Evolutionary conservation across 192 early-diverging fungal species (phyloP), one percentile per base, ranked within the genome.

Genomic region (Paraglomus occultum): DNA sequence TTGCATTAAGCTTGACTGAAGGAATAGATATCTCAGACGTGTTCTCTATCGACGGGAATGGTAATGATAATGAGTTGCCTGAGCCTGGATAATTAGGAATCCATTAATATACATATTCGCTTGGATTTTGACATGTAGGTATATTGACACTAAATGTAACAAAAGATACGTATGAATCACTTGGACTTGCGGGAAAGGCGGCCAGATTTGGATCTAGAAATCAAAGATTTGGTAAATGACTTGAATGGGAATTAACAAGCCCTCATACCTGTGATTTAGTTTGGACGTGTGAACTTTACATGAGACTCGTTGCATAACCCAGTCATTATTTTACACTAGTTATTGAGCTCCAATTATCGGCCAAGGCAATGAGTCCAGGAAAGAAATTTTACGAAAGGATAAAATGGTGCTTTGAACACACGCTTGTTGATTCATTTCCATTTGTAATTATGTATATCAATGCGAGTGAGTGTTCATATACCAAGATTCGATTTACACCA

Each of bases 351-450:
- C 66, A 81, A 60, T 17, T 81, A 48, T 38, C 14, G 6, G 57
- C 52, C 6, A 70, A 73, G 9, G 70, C 77, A 4, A 79, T 81
- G 77, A 64, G 70, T 10, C 80, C 80, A 4, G 77, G 80, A 1
- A 81, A 81, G 54, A 75, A 73, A 20, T 72, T 72, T 14, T 81
- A 74, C 50, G 80, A 81, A 20, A 50, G 80, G 48, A 75, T 81
- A 45, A 78, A 78, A 65, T 81, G 80, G 80, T 79, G 77, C 61
- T 81, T 81, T 75, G 73, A 81, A 31, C 74, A 81, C 55, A 79
- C 77, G 4, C 52, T 79, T 20, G 38, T 44, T 10, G 44, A 51
- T 0, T 51, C 23, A n/a, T 79, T 79, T 55, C 51, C 74, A 1
- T 79, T 81, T 70, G 45, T 76, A n/a, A 64, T 81, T 9, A 67